Evolutionary conservation across 2,329 filamentous ascomycete genomes (phyloP), one percentile per base, ranked within the genome.

Genomic region (Sarocladium strictum): DNA sequence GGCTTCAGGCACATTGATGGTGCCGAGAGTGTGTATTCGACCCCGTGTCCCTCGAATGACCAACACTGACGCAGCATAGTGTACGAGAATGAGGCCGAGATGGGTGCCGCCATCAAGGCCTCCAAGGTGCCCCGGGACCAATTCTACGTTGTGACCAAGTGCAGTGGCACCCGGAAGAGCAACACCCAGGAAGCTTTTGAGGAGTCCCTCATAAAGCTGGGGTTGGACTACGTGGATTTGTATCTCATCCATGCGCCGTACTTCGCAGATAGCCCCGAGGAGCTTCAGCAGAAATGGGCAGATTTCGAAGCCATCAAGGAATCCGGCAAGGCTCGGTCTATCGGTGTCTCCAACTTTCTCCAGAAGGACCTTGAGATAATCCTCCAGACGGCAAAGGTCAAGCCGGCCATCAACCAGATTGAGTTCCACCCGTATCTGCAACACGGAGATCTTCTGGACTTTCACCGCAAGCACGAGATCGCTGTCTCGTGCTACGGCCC

Each of bases 361-460:
- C 71, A 76, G 61, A 64, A 71, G 41, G 72, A 87, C 59, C 68
- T 87, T 19, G 78, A 85, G 65, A 63, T 71, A 2, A 65, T 85
- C 40, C 71, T 86, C 2, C 66, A 77, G 65, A 81, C 83, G 4
- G 84, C 84, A 52, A 79, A 77, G 61, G 67, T 87, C 57, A 65
- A 74, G 2, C 89, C 89, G 1, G 84, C 81, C 6, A 79, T 88
- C 58, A 92, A 93, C 72, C 89, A 94, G 76, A 87, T 93, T 64
- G 89, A 93, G 73, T 85, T 81, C 64, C 87, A 94, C 69, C 87
- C 89, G 0, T 89, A 90, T 66, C 74, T 88, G 53, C 85, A 87
- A 69, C 85, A 87, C 65, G 75, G 74, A 5, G 73, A 76, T 17
- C 72, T 88, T 12, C 54, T 87, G 29, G 68, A 73, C 15, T 88